Evolutionary conservation across 306 rosid species (phyloP), one percentile per base, ranked within the genome.

Genomic region (Ormosia emarginata): DNA sequence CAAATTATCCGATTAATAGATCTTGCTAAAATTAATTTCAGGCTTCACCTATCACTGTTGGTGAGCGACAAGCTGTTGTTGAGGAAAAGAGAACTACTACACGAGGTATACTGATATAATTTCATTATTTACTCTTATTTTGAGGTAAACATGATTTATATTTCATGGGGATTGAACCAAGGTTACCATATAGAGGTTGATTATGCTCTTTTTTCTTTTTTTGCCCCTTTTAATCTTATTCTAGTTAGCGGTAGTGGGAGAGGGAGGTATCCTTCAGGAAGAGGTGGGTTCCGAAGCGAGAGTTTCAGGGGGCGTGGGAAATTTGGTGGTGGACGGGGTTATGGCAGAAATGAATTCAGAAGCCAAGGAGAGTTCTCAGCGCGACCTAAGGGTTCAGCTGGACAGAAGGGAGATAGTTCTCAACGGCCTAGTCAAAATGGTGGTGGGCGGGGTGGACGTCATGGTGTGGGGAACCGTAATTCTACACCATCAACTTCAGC

Each of bases 31-130:
- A 74, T 77, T 79, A 24, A 49, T 80, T 84, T 58, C 87, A 95
- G 99, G 96, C 98, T 43, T 89, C 98, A 11, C 92, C 96, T 13
- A 82, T 96, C 59, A 79, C 63, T 39, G 83, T 96, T 24, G 97
- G 97, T 5, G 97, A 91, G 81, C 94, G 88, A 77, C 90, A 70
- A 70, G 97, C 98, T 69, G 89, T 85, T 79, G 77, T 96, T 2
- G 99, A 96, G 92, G 97, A 91, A 85, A 96, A 96, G 86, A 93
- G 92, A 89, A 92, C 99, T 61, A 89, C 94, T 15, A 96, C 98
- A 49, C 91, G 98, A 86, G 99, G 99, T 93, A 89, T 79, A 65
- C 66, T 55, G 15, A 64, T 37, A 15, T 57, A n/a, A 74, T 78
- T 73, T 71, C 67, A 72, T 11, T 13, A 67, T n/a, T 3, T 64